Base-by-base conservation (phyloP, 2,329 filamentous ascomycete genomes). In the Claviceps pazoutovae region DNA sequence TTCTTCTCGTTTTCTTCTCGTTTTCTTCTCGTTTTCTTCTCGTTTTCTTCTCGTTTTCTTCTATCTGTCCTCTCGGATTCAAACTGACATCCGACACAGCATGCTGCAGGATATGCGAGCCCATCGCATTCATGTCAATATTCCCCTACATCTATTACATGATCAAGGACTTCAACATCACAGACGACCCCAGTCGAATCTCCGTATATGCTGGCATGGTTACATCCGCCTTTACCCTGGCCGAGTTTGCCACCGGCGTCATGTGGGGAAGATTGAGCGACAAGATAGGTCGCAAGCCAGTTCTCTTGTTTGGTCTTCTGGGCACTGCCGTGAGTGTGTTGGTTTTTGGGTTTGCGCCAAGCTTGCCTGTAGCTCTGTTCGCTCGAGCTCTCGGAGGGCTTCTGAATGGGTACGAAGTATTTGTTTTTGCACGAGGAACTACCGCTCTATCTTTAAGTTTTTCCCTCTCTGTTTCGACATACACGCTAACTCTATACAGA, bases 91-190 rank as follows among this genome's bases (percentile, higher is more conserved):
- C 13, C 9, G 17, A 17, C 19, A 49, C 56, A 94, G 90, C 89
- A 46, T 76, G 95, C 63, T 95, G 90, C 71, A 84, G 93, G 64
- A 91, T 98, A 73, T 96, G 89, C 74, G 93, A 98, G 67, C 93
- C 93, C 50, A 97, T 98, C 67, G 93, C 93, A 5, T 97, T 98
- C 75, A 97, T 96, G 88, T 96, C 90, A 51, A 96, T 97, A 60
- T 97, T 98, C 66, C 93, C 93, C 1, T 98, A 97, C 68, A 89
- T 95, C 60, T 97, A 95, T 73, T 91, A 86, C 73, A 97, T 98
- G 93, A 85, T 97, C 60, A 77, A 89, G 61, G 88, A 89, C 55
- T 97, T 97, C 69, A 75, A 86, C 62, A 83, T 95, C 64, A 87
- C 89, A 56, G 75, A 87, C 46, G 82, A 89, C 63, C 74, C 85